A percentile compares a stretch with the other conserved stretches of the same genome.
phyloP scores from a whole-genome alignment of 2,329 filamentous ascomycete genomes.

The Graphium sp. region DNA sequence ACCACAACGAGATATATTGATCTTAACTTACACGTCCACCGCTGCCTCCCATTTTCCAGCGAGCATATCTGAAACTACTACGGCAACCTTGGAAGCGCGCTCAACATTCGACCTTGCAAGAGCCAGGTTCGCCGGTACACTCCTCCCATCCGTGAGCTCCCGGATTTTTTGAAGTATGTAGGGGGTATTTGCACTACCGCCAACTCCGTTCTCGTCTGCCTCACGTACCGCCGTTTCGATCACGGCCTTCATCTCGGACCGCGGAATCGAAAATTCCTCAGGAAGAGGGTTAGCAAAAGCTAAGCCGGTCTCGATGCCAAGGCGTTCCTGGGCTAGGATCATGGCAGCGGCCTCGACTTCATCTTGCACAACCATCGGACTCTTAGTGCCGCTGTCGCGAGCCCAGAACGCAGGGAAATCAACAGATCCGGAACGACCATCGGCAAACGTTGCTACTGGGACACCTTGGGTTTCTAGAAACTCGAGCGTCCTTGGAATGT shows the following conservation, averaged over 20 bases:
- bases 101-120: slow-evolving; percentile 35
- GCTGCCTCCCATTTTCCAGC: too few species aligned
- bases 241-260: slow-evolving; percentile 49
- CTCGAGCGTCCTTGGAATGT: slow-evolving; percentile 80
- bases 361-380: slow-evolving; percentile 56
- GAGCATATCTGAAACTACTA: slow-evolving; percentile 26
- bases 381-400: slow-evolving; percentile 67
- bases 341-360: slow-evolving; percentile 81
- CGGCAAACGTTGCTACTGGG: slow-evolving; percentile 75
- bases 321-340: slow-evolving; percentile 57
- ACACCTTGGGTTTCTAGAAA: slow-evolving; percentile 57
- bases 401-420: slow-evolving; percentile 92
- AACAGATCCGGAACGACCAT: slow-evolving; percentile 53
- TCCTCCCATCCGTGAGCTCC: slow-evolving; percentile 56
- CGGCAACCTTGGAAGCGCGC: slow-evolving; percentile 35
- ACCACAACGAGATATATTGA: too few species aligned
- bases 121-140: slow-evolving; percentile 57
- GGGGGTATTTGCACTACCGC: slow-evolving; percentile 67
- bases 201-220: slow-evolving; percentile 45
- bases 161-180: slow-evolving; percentile 68
- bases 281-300: slow-evolving; percentile 85
- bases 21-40: too few species aligned
- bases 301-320: slow-evolving; percentile 62
- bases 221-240: slow-evolving; percentile 53
- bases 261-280: slow-evolving; percentile 49